Base-by-base conservation (phyloP, 2,329 filamentous ascomycete species). In the Claviceps cyperi region DNA sequence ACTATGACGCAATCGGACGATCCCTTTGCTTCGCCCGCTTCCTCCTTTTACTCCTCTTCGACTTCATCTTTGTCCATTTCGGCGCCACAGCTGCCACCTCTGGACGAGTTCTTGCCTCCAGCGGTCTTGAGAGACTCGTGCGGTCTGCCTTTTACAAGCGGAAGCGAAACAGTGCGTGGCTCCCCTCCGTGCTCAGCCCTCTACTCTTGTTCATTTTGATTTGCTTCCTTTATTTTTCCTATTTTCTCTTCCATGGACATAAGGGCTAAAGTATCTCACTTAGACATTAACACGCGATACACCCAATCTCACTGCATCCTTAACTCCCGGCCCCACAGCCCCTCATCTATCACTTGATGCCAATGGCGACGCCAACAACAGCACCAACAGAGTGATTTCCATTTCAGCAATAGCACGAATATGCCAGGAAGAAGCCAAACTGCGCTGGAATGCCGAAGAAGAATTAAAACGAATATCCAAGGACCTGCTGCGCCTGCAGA, bases 381-480 rank as follows among this genome's bases (percentile, higher is more conserved):
- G 28, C 28, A 32, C 28, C 3, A 32, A 11, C 3, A 32, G 28
- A 32, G 28, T 11, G 9, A 32, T 32, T 4, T 32, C 28, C 28
- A 55, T 58, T 5, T 68, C 66, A 1, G 66, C 67, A 43, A 60
- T 59, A 2, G 69, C 66, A 1, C 65, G 63, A 0, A 55, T 69
- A 7, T 52, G 56, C 11, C 65, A 68, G 37, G 66, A 69, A 53
- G 66, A 69, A 45, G 64, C 67, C 14, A 67, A 67, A 48, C 55
- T 62, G 8, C 62, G 65, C 28, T 69, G 67, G 67, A 63, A 69
- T 50, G 63, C 67, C 0, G 66, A 69, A 4, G 59, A 62, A 5
- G 67, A 69, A 46, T 64, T 69, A 38, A 66, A 66, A 46, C 58
- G 56, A 13, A 62, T 69, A 49, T 69, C 66, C 43, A 66, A 63